Base-by-base conservation (phyloP, 148 eudicot genomes). In the Dianthus caryophyllus region DNA sequence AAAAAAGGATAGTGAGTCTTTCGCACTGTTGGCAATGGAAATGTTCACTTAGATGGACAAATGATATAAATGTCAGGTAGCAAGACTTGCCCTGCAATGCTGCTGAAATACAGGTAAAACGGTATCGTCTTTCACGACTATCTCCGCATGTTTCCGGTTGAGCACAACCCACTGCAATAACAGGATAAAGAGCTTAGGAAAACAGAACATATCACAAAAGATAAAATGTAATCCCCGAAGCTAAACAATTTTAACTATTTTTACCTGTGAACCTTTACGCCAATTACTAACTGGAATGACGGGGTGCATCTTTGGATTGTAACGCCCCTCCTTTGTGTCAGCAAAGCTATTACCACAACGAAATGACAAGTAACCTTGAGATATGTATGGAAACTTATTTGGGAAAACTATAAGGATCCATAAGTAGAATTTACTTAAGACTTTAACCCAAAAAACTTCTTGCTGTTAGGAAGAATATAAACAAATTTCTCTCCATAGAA, bases 191-290 rank as follows among this genome's bases (percentile, higher is more conserved):
- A 65, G 39, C 67, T 69, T 2, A 26, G 33, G 46, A 67, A 59
- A 63, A 20, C 22, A 20, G n/a, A 61, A 73, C 51, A 39, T 9
- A 17, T 43, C 33, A 16, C 36, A 5, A 26, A 64, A 54, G 16
- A 30, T 47, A 61, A 13, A 57, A 18, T 33, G 50, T 52, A 48
- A 21, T 22, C 65, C 67, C 58, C 4, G 49, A 7, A 39, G 31
- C 16, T 44, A 3, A 29, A 46, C n/a, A 4, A 57, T 9, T 10
- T 27, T 13, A 56, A 58, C 10, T 7, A 33, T 26, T 18, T 20
- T 38, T 77, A 88, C 97, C 96, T 92, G 97, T 64, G 97, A 92
- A 71, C 93, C 97, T 82, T 92, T 92, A 58, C 97, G 89, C 97
- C 97, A 92, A 72, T 87, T 78, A 44, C 74, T 72, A 54, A 84